Evolutionary conservation across 202 grass and related monocot genomes (phyloP).

Genomic region (Eragrostis tef): DNA sequence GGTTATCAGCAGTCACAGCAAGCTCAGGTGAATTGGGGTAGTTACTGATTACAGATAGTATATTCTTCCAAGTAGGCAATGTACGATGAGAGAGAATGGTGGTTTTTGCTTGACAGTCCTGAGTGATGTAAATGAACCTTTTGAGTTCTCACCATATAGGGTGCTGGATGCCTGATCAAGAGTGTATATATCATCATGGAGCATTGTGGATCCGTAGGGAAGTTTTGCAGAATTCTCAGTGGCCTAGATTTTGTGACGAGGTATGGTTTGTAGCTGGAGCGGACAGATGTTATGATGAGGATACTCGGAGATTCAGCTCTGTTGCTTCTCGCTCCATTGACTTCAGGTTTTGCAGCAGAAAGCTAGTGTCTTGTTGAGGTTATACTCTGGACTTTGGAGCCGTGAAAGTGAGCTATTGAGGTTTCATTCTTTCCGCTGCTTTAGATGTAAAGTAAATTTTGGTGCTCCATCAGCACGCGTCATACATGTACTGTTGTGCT

Average conservation of each 20-base stretch:
- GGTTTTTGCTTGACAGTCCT: not conserved
- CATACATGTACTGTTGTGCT: not conserved
- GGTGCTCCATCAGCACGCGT: not conserved
- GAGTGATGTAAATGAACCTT: not conserved
- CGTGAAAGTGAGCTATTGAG: not conserved
- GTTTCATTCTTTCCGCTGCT: not conserved
- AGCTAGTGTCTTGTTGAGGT: not conserved
- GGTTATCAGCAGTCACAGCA: not conserved
- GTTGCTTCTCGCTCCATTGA: not conserved
- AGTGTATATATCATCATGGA: not conserved
- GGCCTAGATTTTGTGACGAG: not conserved
- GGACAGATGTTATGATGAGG: not conserved
- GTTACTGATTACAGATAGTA: not conserved
- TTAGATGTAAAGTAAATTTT: conserved; percentile 9
- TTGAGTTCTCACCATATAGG: not conserved
- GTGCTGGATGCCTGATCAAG: not conserved
- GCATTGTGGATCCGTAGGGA: not conserved
- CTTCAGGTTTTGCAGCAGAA: not conserved
- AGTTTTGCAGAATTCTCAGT: not conserved
- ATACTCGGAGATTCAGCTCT: not conserved
- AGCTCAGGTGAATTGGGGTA: not conserved
- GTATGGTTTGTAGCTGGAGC: not conserved
- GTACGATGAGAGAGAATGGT: not conserved
- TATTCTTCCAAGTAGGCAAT: not conserved
- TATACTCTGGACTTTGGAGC: not conserved